Conservation (phyloP, 805 yeast genomes). For the Cyberlindnera subsufficiens region DNA sequence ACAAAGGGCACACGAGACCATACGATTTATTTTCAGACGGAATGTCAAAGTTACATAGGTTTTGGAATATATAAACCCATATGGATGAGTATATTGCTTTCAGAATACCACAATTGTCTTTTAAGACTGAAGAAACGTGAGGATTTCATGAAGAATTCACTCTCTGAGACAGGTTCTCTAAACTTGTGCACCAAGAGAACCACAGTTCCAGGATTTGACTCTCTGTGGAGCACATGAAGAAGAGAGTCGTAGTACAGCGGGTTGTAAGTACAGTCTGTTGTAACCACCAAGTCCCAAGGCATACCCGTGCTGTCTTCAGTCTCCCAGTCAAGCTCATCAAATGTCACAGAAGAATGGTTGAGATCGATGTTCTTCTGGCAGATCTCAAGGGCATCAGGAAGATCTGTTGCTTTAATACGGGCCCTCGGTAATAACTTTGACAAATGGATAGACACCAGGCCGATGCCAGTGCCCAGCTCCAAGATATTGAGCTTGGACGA, state of each 20-base stretch:
- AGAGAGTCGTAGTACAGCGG: constrained; percentile 32
- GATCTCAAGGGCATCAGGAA: constrained; percentile 32
- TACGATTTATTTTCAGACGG: too few species aligned
- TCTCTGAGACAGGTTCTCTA: constrained; percentile 22
- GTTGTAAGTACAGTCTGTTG: constrained; percentile 39
- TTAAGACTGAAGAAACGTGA: constrained; percentile 4
- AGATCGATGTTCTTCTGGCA: constrained; percentile 27
- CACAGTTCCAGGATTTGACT: constrained; percentile 7
- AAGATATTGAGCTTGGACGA: constrained; percentile 18
- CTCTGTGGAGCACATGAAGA: constrained; percentile 24
- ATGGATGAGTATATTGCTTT: constrained; percentile 15
- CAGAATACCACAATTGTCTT: constrained; percentile 16
- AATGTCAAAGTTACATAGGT: neutral
- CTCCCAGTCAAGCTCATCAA: constrained; percentile 34
- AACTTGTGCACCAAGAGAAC: constrained; percentile 21
- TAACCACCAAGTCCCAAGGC: constrained; percentile 31
- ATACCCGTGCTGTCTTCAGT: constrained; percentile 11
- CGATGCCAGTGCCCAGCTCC: constrained; percentile 40
- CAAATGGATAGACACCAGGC: constrained; percentile 30
- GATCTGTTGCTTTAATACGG: constrained; percentile 28
- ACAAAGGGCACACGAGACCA: too few species aligned
- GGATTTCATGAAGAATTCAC: constrained; percentile 18
- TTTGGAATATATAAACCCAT: constrained; percentile 15
- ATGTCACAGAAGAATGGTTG: constrained; percentile 15
- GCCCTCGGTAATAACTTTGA: constrained; percentile 17